Evolutionary conservation across 768 basidiomycete genomes (phyloP), one percentile per base, ranked within the genome.

Genomic region (Hygrophoropsis aurantiaca): DNA sequence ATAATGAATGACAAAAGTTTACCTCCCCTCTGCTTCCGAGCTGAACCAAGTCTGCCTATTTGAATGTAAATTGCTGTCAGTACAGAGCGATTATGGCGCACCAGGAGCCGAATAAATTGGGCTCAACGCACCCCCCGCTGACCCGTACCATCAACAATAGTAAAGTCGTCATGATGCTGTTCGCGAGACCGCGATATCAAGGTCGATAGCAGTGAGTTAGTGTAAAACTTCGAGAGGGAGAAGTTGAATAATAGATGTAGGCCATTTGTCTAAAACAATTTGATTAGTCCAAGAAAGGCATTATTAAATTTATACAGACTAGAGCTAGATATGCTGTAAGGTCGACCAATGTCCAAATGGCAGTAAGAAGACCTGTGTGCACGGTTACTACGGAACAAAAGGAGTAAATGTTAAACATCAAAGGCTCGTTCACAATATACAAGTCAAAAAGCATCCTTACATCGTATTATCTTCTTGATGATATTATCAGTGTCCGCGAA

Each of bases 341-440:
- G 36, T 68, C 67, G 13, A 61, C 16, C 4, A 63, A 52, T 11
- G 72, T 66, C 57, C 62, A 67, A 16, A 73, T 41, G 21, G 70
- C 52, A n/a, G 72, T 74, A 11, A 74, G 27, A 8, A 67, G 23
- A 25, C 73, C 71, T 0, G 69, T 74, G 26, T 73, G 72, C 10
- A 73, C 50, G 4, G 71, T 72, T 27, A 71, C 70, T 73, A 43
- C n/a, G 19, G 40, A 18, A 23, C 9, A 23, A 15, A 3, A 21
- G 5, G 38, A 37, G 9, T 42, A 5, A 42, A 13, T 13, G 27
- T 30, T 19, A 8, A 35, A n/a, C 40, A 43, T 23, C 43, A 46
- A 11, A 21, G 10, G 4, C 42, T 35, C 25, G 13, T 11, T 20
- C 37, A n/a, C 16, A 11, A 32, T 9, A 44, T 21, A 49, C 18